These are phyloP conservation scores for Umbelopsis sp. DNA, from an alignment of 192 early-diverging fungal genomes.

Conservation along the genomic window DNA sequence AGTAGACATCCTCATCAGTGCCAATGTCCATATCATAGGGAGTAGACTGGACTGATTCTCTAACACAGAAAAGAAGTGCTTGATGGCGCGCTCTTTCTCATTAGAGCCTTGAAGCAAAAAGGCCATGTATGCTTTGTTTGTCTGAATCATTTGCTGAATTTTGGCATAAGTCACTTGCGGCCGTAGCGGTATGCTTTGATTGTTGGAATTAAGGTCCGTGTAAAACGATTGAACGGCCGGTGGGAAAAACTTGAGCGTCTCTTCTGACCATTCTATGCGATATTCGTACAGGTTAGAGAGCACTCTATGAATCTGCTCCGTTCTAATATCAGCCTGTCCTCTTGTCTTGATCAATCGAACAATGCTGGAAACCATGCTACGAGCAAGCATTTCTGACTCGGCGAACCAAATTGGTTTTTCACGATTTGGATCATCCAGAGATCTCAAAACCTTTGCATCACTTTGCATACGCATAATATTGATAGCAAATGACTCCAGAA, in stretches of 20 bases:
- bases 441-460: slow-evolving; percentile 53
- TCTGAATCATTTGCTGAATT: slow-evolving; percentile 23
- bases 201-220: slow-evolving; percentile 21
- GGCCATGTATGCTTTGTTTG: slow-evolving; percentile 24
- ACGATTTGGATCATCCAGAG: slow-evolving; percentile 53
- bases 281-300: slow-evolving; percentile 51
- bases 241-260: slow-evolving; percentile 56
- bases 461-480: slow-evolving; percentile 50
- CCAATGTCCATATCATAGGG: slow-evolving; percentile 64
- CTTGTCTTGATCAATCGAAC: slow-evolving; percentile 55
- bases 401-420: slow-evolving; percentile 62
- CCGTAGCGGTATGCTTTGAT: slow-evolving; percentile 14
- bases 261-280: slow-evolving; percentile 55
- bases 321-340: slow-evolving; percentile 54
- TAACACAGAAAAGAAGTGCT: slow-evolving; percentile 57
- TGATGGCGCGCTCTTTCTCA: slow-evolving; percentile 38
- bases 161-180: slow-evolving; percentile 15
- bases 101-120: slow-evolving; percentile 33
- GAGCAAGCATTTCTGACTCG: slow-evolving; percentile 61
- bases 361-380: slow-evolving; percentile 53
- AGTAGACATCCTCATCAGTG: slow-evolving; percentile 43
- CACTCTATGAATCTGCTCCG: slow-evolving; percentile 48
- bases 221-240: slow-evolving; percentile 50
- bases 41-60: slow-evolving; percentile 68
- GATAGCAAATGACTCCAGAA: slow-evolving; percentile 68